phyloP scores from a whole-genome alignment of 768 basidiomycete species.

The Auricularia cornea region DNA sequence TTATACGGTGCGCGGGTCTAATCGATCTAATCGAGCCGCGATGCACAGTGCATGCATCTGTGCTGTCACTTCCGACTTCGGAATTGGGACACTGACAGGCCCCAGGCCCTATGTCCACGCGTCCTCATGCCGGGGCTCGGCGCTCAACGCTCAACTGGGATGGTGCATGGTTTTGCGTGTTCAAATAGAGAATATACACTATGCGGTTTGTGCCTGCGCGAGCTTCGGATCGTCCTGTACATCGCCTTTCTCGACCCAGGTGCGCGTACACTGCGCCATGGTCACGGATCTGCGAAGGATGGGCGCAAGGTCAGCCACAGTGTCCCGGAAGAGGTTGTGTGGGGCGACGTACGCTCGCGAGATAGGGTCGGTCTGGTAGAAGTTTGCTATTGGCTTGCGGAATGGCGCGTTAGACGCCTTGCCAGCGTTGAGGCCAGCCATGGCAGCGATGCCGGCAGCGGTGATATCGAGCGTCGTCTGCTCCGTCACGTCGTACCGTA shows the following conservation, averaged over 20 bases:
- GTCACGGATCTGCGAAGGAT: conserved; percentile 78
- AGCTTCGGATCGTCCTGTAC: background rate
- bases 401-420: conserved; percentile 56
- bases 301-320: conserved; percentile 2
- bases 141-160: too few relatives aligned
- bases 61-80: background rate
- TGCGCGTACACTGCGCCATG: conserved; percentile 88
- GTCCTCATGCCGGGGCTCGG: too few relatives aligned
- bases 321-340: background rate
- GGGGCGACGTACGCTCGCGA: conserved; percentile 69
- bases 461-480: conserved; percentile 65
- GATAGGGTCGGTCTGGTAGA: conserved; percentile 95
- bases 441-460: conserved; percentile 53
- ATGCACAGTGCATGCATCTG: too few relatives aligned
- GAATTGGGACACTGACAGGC: background rate
- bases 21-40: background rate
- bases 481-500: conserved; percentile 79
- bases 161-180: background rate
- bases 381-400: conserved; percentile 78
- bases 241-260: conserved; percentile 44
- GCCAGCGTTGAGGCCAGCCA: conserved; percentile 45
- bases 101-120: too few relatives aligned
- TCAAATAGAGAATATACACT: background rate
- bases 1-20: background rate
- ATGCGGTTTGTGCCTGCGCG: background rate